Evolutionary conservation across 805 yeast species (phyloP).

Genomic region (Pichia manshurica): DNA sequence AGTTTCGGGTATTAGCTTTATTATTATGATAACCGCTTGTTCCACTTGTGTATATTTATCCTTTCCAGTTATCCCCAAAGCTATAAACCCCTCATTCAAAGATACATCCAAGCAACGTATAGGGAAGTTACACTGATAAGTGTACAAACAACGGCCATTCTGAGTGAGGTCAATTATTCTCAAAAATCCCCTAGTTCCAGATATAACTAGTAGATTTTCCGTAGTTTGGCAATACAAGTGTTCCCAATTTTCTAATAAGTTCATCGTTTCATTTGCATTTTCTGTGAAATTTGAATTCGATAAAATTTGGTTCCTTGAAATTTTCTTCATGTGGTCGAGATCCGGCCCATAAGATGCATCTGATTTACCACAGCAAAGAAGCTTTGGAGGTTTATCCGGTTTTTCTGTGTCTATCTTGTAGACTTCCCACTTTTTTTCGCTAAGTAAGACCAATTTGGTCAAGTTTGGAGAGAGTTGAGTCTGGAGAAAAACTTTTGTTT

Average conservation of each 20-base stretch:
- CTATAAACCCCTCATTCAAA: conserved; percentile 56
- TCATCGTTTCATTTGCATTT: conserved; percentile 26
- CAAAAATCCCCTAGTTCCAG: conserved; percentile 69
- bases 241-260: conserved; percentile 48
- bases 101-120: conserved; percentile 74
- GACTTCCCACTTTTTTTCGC: conserved; percentile 70
- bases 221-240: conserved; percentile 56
- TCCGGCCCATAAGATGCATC: conserved; percentile 62
- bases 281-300: conserved; percentile 27
- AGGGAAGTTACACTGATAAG: conserved; percentile 65
- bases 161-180: conserved; percentile 55
- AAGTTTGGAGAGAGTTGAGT: conserved; percentile 61
- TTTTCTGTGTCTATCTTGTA: conserved; percentile 44
- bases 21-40: conserved; percentile 69
- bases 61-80: conserved; percentile 78
- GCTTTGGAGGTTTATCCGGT: conserved; percentile 44
- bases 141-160: conserved; percentile 59
- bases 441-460: conserved; percentile 57
- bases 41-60: conserved; percentile 64
- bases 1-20: conserved; percentile 17
- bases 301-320: conserved; percentile 19
- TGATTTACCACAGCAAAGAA: conserved; percentile 62
- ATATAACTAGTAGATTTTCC: conserved; percentile 52
- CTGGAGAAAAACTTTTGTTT: conserved; percentile 45
- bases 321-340: conserved; percentile 34